These are phyloP conservation scores for Bipolaris oryzae DNA, from an alignment of 2,329 filamentous ascomycete genomes.

Conservation along the genomic window DNA sequence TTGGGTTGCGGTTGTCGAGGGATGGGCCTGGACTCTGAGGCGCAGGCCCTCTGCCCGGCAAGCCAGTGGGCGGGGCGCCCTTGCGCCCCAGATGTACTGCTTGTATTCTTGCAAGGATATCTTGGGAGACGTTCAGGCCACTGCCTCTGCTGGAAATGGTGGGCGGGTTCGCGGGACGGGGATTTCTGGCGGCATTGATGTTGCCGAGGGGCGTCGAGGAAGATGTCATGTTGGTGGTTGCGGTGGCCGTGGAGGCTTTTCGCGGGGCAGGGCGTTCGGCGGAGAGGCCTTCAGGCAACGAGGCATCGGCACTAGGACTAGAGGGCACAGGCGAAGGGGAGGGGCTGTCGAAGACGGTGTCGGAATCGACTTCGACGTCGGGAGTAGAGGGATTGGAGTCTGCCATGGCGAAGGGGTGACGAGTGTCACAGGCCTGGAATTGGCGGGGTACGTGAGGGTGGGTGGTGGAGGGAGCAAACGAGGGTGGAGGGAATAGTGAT, in stretches of 20 bases:
- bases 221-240: slow-evolving; percentile 66
- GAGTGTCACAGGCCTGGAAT: slow-evolving; percentile 15
- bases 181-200: slow-evolving; percentile 70
- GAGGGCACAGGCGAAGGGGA: slow-evolving; percentile 36
- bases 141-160: slow-evolving; percentile 56
- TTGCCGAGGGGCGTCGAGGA: slow-evolving; percentile 86
- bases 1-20: slow-evolving; percentile 23
- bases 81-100: slow-evolving; percentile 71
- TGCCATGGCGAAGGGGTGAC: slow-evolving; percentile 32
- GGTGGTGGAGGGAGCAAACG: slow-evolving; percentile 4
- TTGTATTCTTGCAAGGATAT: slow-evolving; percentile 72
- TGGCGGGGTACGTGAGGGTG: slow-evolving; percentile 25
- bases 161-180: slow-evolving; percentile 48
- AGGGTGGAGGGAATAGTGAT: slow-evolving; percentile 14
- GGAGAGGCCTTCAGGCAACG: slow-evolving; percentile 28
- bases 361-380: slow-evolving; percentile 40
- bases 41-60: slow-evolving; percentile 31
- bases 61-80: slow-evolving; percentile 56
- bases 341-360: slow-evolving; percentile 40
- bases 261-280: slow-evolving; percentile 60
- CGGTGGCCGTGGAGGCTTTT: slow-evolving; percentile 62
- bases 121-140: slow-evolving; percentile 61
- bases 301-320: slow-evolving; percentile 27
- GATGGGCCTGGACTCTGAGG: slow-evolving; percentile 37
- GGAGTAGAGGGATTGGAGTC: slow-evolving; percentile 37